Evolutionary conservation across 192 early-diverging fungal genomes (phyloP), one percentile per base, ranked within the genome.

Genomic region (Backusella australiensis): DNA sequence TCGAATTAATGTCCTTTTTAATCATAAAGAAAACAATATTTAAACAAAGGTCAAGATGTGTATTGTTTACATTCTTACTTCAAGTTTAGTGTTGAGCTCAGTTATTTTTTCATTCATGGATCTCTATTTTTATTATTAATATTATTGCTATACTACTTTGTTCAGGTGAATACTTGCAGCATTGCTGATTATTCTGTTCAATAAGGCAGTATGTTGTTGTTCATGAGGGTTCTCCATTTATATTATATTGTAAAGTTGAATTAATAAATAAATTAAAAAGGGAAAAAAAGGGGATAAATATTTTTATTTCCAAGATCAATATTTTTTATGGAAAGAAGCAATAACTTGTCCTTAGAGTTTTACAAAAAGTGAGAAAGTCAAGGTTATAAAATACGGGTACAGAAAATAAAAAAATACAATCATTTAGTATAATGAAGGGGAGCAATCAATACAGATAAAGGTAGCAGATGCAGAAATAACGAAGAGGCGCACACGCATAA

Each of bases 191-290:
- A 85, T 83, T 69, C 84, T 71, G 52, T 67, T 72, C 35, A 85
- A 74, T 39, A 85, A 69, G 8, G 74, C 74, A 63, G 72, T 78
- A 67, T 85, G 84, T 49, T 83, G 81, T 67, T 85, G 78, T 59
- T 85, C 84, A 36, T 85, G 79, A 34, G 84, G 84, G 69, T 85
- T 83, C 52, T 83, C 81, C 81, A 83, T 83, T 42, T 56, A 23
- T 44, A 56, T 44, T 44, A 39, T 39, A 11, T 39, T 39, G 11
- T 11, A 39, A 39, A 12, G 9, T 11, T 3, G 9, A 39, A 39
- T 11, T 11, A 39, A 12, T 39, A 39, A 39, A 39, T 32, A 32
- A 32, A 32, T 3, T 39, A 12, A 39, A 39, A 39, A 12, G 9
- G 0, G 8, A 39, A 39, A 39, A 39, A 39, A 39, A 11, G 38